Evolutionary conservation across 495 filamentous ascomycete species (phyloP).

Genomic region (Aspergillus coremiiformis): DNA sequence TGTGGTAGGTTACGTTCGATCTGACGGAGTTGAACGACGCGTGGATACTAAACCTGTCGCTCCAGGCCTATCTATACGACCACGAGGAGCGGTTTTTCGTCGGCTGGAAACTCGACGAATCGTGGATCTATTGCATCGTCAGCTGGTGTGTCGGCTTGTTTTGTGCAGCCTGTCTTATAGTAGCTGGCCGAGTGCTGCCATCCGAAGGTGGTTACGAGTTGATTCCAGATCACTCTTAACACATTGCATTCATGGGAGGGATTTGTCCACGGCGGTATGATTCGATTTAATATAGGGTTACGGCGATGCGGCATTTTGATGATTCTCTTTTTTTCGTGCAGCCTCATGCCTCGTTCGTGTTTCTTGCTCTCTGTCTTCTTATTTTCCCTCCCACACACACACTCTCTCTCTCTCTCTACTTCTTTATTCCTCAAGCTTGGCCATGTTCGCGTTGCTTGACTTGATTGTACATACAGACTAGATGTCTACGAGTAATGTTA

Average conservation of each 20-base stretch:
- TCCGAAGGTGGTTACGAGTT: conserved; percentile 82
- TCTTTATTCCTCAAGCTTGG: background rate
- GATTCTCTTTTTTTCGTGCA: background rate
- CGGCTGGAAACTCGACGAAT: conserved; percentile 74
- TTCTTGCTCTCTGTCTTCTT: too few species aligned
- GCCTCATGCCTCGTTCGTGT: too few species aligned
- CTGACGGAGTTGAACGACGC: background rate
- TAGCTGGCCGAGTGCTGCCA: conserved; percentile 60
- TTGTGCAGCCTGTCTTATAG: conserved; percentile 51
- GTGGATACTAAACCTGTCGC: background rate
- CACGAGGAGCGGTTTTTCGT: conserved; percentile 79
- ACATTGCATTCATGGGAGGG: background rate
- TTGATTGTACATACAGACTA: conserved; percentile 8
- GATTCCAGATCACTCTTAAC: conserved; percentile 43
- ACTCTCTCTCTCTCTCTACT: background rate
- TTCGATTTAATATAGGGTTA: background rate
- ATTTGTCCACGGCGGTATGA: background rate
- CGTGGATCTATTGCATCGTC: conserved; percentile 68
- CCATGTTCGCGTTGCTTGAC: background rate
- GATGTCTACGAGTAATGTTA: conserved; percentile 8
- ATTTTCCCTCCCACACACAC: too few species aligned
- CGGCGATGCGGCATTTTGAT: background rate
- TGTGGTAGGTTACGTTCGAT: conserved; percentile 57
- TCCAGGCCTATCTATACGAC: conserved; percentile 72
- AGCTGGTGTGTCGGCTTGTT: conserved; percentile 62